Conservation (phyloP, 345 rosid genomes). For the Rhodomyrtus tomentosa region DNA sequence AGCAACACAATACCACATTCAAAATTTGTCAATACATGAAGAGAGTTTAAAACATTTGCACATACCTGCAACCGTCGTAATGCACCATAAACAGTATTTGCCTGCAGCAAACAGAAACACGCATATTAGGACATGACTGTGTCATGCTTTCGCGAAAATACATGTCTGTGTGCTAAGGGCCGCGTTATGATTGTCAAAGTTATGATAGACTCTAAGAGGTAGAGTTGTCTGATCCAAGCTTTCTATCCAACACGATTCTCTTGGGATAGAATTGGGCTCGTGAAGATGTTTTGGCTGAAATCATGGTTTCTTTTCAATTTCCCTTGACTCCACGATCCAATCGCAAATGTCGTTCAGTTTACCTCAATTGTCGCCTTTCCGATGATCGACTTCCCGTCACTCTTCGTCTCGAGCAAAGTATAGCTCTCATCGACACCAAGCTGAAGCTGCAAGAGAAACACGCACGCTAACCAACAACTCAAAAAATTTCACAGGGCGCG, state of each 20-base stretch:
- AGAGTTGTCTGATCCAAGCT: too few species aligned
- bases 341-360: background rate
- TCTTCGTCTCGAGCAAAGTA: slow-evolving; percentile 33
- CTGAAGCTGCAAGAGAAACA: slow-evolving; percentile 30
- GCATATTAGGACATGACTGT: background rate
- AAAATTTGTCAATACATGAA: background rate
- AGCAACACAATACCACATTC: background rate
- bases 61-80: slow-evolving; percentile 86
- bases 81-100: slow-evolving; percentile 81
- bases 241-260: background rate
- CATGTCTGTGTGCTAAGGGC: background rate
- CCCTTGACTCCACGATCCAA: background rate
- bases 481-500: background rate
- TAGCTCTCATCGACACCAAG: slow-evolving; percentile 59
- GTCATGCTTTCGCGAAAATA: background rate
- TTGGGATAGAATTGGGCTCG: background rate
- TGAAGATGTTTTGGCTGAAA: background rate
- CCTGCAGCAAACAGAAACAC: slow-evolving; percentile 32
- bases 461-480: background rate
- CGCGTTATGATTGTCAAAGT: background rate
- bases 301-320: background rate
- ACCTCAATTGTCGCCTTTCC: slow-evolving; percentile 75
- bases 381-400: slow-evolving; percentile 31
- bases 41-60: background rate
- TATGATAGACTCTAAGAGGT: background rate